These are phyloP conservation scores for Akebia trifoliata DNA, from an alignment of 164 flowering plant genomes.

Conservation along the genomic window DNA sequence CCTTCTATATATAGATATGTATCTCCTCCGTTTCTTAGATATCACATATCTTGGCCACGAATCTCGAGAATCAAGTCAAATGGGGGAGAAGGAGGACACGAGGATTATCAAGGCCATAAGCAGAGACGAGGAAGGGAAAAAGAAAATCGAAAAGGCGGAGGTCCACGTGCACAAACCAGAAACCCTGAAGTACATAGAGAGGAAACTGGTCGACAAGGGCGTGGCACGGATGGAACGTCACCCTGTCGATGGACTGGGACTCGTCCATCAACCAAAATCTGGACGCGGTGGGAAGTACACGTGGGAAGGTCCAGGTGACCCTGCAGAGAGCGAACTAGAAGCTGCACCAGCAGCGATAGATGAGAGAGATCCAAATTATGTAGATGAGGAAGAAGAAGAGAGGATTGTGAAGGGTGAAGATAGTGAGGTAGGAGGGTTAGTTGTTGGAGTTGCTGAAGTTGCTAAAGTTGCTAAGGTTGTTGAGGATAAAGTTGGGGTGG, in stretches of 20 bases:
- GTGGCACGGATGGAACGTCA: constrained; percentile 66
- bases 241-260: constrained; percentile 39
- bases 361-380: constrained; percentile 66
- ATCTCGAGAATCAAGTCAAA: not conserved
- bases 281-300: constrained; percentile 93
- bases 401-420: constrained; percentile 21
- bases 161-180: constrained; percentile 36
- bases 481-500: constrained; percentile 48
- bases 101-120: constrained; percentile 26
- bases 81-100: not conserved
- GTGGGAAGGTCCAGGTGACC: constrained; percentile 67
- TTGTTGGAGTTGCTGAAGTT: constrained; percentile 56
- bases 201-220: constrained; percentile 66
- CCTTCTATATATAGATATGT: too few species aligned
- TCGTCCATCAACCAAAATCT: constrained; percentile 32
- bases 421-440: constrained; percentile 26
- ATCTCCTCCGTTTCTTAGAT: not conserved
- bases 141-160: constrained; percentile 42
- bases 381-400: constrained; percentile 47
- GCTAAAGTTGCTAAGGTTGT: constrained; percentile 63
- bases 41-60: too few species aligned
- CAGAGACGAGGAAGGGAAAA: constrained; percentile 52
- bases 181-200: constrained; percentile 54
- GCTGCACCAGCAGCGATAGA: constrained; percentile 52
- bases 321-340: constrained; percentile 30